Base-by-base conservation (phyloP, 768 basidiomycete species). In the Calocybe gangraenosa region DNA sequence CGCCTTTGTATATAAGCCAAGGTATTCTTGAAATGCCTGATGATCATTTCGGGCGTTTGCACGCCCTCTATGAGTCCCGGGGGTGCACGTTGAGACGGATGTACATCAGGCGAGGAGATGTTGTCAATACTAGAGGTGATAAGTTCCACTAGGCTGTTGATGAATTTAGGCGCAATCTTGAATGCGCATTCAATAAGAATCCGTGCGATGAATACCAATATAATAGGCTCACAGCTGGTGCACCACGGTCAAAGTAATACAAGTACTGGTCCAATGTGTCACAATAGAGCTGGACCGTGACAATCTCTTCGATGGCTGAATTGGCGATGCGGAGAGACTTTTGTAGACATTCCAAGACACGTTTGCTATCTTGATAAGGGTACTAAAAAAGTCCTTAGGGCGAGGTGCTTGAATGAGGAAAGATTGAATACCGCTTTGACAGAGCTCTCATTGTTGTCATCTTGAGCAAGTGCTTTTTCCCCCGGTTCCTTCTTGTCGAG, bases 321-420 rank as follows among this genome's bases (percentile, higher is more conserved):
- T 94, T 93, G 4, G 96, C 96, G 56, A 96, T 97, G 2, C 95
- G 82, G 19, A 98, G 74, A 3, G 93, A 90, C 62, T 98, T 98
- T 63, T 99, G 96, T 23, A 99, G 73, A 60, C 96, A 99, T 65
- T 99, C 96, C 23, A 99, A 71, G 0, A 99, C 94, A 18, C 96
- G 89, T 59, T 97, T 97, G 65, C 93, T 94, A 60, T 99, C 96
- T 54, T 92, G 86, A 58, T 88, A 85, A 34, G 88, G 88, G 58
- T 82, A 87, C 88, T 87, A 50, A 1, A 43, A 22, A 40, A 32
- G 34, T 36, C 11, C 34, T 44, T 19, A 31, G 34, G 17, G 17
- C 17, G 11, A 31, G 39, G 39, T 42, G 20, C 36, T 11, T 2
- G 7, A 36, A 7, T 2, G 4, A 36, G 23, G 15, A 21, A 22